Evolutionary conservation across 2,329 filamentous ascomycete genomes (phyloP).

Genomic region (Pseudopithomyces maydicus): DNA sequence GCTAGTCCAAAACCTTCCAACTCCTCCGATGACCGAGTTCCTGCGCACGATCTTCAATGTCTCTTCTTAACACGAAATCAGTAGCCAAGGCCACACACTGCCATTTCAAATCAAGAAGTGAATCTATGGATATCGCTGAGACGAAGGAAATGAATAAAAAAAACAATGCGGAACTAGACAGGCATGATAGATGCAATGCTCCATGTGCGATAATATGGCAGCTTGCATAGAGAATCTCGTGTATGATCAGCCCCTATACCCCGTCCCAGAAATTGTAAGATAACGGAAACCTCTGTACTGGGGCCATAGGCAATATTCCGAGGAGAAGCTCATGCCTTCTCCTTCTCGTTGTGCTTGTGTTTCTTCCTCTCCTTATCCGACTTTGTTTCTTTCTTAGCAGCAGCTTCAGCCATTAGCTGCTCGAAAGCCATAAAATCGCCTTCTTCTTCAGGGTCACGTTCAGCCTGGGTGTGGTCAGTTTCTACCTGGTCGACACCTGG

Average conservation of each 20-base stretch:
- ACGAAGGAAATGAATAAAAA: conserved; percentile 12
- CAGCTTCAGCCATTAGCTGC: conserved; percentile 94
- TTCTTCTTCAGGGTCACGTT: conserved; percentile 91
- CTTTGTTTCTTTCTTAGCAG: conserved; percentile 86
- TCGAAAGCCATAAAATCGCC: conserved; percentile 99
- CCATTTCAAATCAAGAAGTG: conserved; percentile 8
- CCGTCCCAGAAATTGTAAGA: not conserved
- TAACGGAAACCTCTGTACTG: not conserved
- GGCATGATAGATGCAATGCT: not conserved
- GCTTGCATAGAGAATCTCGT: not conserved
- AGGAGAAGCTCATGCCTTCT: conserved; percentile 19
- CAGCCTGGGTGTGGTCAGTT: conserved; percentile 62
- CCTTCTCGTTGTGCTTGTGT: conserved; percentile 32
- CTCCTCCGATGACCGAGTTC: too few species aligned
- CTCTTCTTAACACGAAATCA: not conserved
- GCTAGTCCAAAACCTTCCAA: too few species aligned
- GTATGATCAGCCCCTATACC: not conserved
- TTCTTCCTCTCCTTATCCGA: conserved; percentile 64
- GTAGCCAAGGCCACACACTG: not conserved
- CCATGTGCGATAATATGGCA: not conserved
- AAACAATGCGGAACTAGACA: conserved; percentile 6
- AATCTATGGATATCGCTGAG: conserved; percentile 38
- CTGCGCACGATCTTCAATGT: not conserved
- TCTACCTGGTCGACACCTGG: not conserved
- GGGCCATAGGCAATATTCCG: not conserved